A percentile compares a stretch with the other conserved stretches of the same genome.
Conservation (phyloP, 495 filamentous ascomycete genomes). For the Xeromyces bisporus region DNA sequence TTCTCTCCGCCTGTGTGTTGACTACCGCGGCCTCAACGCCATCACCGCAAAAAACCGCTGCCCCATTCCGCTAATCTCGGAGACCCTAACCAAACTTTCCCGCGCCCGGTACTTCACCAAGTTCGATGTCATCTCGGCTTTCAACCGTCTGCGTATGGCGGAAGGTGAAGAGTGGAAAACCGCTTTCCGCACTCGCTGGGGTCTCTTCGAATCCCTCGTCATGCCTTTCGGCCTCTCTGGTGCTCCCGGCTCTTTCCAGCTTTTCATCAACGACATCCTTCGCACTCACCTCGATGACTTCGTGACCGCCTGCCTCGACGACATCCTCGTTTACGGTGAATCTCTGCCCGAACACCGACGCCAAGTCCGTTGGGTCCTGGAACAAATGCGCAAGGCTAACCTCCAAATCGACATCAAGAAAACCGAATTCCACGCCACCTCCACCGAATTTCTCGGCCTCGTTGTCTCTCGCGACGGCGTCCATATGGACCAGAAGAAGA, state of each 20-base stretch:
- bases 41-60: constrained; percentile 28
- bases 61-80: constrained; percentile 27
- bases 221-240: constrained; percentile 8
- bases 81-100: constrained; percentile 17
- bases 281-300: constrained; percentile 12
- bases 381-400: no score
- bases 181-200: constrained; percentile 15
- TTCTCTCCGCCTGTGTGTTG: constrained; percentile 23
- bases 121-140: constrained; percentile 17
- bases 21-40: constrained; percentile 27
- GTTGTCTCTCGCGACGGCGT: no score
- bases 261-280: constrained; percentile 15
- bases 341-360: no score
- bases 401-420: no score
- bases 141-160: constrained; percentile 7
- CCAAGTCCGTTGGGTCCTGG: no score
- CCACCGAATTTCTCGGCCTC: no score
- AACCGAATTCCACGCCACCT: no score
- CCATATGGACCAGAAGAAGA: no score
- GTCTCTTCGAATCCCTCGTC: constrained; percentile 12
- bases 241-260: constrained; percentile 11
- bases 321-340: constrained; percentile 23
- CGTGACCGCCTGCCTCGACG: constrained; percentile 14
- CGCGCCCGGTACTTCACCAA: constrained; percentile 25
- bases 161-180: constrained; percentile 17